Conservation (phyloP, 768 basidiomycete genomes). For the Imleria badia region DNA sequence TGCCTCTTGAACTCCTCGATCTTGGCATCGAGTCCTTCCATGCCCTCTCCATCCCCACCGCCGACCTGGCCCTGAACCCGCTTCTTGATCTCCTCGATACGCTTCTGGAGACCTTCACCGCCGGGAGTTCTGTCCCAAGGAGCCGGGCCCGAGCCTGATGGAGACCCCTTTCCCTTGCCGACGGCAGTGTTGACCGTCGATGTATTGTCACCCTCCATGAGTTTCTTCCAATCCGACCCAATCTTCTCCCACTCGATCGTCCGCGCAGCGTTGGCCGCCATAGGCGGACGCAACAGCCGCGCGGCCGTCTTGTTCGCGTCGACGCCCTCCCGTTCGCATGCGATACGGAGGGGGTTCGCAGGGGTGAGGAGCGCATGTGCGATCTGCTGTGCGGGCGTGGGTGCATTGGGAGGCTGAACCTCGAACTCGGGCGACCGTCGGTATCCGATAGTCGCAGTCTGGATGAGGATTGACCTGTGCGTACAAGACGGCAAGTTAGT, state of each 20-base stretch:
- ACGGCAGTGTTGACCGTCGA: neutral
- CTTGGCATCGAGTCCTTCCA: slow-evolving; percentile 1
- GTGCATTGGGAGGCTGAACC: slow-evolving; percentile 43
- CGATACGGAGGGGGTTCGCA: slow-evolving; percentile 22
- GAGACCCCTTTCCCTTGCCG: neutral
- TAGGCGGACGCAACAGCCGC: slow-evolving; percentile 10
- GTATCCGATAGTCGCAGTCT: slow-evolving; percentile 50
- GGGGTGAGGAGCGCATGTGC: slow-evolving; percentile 39
- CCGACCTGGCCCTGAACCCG: neutral
- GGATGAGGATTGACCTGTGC: slow-evolving; percentile 51
- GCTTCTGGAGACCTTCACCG: neutral
- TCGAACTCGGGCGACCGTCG: slow-evolving; percentile 45
- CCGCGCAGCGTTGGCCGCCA: slow-evolving; percentile 7
- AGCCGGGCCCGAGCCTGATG: neutral
- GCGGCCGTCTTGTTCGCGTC: slow-evolving; percentile 19
- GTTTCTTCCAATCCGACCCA: slow-evolving; percentile 21
- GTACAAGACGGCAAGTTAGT: neutral
- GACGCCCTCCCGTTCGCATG: slow-evolving; percentile 28
- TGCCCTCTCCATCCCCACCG: neutral
- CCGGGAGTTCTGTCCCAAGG: neutral
- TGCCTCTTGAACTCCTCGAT: slow-evolving; percentile 7
- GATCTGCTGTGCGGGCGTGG: slow-evolving; percentile 41
- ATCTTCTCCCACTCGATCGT: slow-evolving; percentile 21
- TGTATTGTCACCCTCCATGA: slow-evolving; percentile 1
- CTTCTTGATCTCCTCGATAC: slow-evolving; percentile 4